Base-by-base conservation (phyloP, 768 basidiomycete species). In the Cystofilobasidium capitatum region DNA sequence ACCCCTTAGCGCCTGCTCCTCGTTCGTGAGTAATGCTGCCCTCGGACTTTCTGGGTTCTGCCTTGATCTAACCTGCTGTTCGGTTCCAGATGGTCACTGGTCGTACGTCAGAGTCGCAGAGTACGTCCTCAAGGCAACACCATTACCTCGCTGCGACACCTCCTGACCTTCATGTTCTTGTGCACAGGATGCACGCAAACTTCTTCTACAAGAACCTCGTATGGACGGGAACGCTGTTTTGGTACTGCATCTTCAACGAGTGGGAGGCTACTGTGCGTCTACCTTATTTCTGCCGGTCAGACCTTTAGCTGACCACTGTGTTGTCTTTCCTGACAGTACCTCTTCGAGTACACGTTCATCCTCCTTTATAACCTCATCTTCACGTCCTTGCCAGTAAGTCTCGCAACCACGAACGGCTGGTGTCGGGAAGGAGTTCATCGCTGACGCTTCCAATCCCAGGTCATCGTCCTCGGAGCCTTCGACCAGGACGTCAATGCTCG, bases 71-170 rank as follows among this genome's bases (percentile, higher is more conserved):
- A 33, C 16, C 35, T 20, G 91, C 76, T 79, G 97, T 54, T 81
- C 97, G 0, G 82, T 97, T 67, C 91, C 96, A 12, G 94, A 99
- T 75, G 94, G 94, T 7, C 85, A 91, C 31, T 96, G 94, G 94
- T 93, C 89, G 35, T 98, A 99, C 78, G 88, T 90, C 73, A 89
- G 94, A 49, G 81, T 97, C 49, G 91, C 93, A 20, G 91, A 94
- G 54, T 64, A 36, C 36, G 49, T 36, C 62, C 26, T 5, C 10
- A 24, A 35, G 12, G 24, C 9, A n/a, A 7, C 17, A 24, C 26
- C 26, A 20, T 12, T 62, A 7, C 22, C 5, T 31, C 14, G 0
- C 9, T 8, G 12, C 22, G 8, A n/a, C 22, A 24, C 44, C 0
- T 31, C 74, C 94, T 97, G 91, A 16, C 3, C 49, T 51, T 31